These are phyloP conservation scores for Aspergillus hiratsukae DNA, from an alignment of 2,329 filamentous ascomycete species.

Conservation along the genomic window DNA sequence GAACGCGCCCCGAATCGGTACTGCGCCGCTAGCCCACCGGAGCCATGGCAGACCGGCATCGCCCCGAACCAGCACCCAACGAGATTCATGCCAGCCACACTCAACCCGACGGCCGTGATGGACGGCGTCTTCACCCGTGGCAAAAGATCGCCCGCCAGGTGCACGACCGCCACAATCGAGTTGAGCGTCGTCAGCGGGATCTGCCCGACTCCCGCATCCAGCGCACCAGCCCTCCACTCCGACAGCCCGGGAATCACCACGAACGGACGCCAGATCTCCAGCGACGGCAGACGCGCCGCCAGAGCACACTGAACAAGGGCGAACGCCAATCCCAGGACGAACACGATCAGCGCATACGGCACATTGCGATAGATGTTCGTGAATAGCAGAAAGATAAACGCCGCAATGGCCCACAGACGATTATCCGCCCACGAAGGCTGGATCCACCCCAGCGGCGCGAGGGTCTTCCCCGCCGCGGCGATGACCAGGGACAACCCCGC, in stretches of 20 bases:
- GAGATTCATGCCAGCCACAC: constrained; percentile 79
- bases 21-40: constrained; percentile 84
- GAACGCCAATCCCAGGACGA: constrained; percentile 63
- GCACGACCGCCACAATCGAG: constrained; percentile 81
- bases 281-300: constrained; percentile 43
- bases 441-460: constrained; percentile 66
- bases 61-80: constrained; percentile 84
- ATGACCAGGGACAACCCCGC: constrained; percentile 80
- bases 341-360: constrained; percentile 74
- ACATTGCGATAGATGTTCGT: constrained; percentile 62
- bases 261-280: constrained; percentile 59
- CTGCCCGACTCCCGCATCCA: constrained; percentile 74
- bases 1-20: constrained; percentile 88
- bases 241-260: constrained; percentile 43
- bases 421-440: constrained; percentile 68
- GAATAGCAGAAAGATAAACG: constrained; percentile 66
- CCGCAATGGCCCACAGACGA: constrained; percentile 67
- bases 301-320: constrained; percentile 47
- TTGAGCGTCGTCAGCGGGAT: constrained; percentile 89
- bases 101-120: constrained; percentile 73
- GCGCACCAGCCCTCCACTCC: constrained; percentile 51
- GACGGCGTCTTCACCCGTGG: constrained; percentile 64
- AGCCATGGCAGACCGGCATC: constrained; percentile 94
- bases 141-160: constrained; percentile 72
- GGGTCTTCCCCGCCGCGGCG: constrained; percentile 65